A percentile compares a stretch with the other conserved stretches of the same genome.
These are phyloP conservation scores for Chaetomiaceae sp. DNA, from an alignment of 2,329 filamentous ascomycete genomes.

Conservation along the genomic window DNA sequence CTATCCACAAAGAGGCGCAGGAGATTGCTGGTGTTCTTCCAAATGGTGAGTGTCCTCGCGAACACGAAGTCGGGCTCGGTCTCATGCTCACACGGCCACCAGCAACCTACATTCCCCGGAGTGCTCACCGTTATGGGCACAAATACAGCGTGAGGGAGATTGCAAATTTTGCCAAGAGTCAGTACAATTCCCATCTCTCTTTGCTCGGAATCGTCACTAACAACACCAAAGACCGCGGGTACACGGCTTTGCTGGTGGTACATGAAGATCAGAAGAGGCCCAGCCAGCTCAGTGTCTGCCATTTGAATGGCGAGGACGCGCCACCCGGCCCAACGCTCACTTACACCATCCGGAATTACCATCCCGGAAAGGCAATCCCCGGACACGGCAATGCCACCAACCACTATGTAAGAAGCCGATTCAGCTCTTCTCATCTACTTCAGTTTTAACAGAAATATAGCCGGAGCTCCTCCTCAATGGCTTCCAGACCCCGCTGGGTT, in stretches of 20 bases:
- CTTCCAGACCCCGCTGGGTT: conserved; percentile 87
- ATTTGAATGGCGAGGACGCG: conserved; percentile 46
- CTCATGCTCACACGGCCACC: neutral
- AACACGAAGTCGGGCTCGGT: neutral
- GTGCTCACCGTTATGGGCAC: conserved; percentile 75
- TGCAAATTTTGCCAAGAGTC: conserved; percentile 68
- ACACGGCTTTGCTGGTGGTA: conserved; percentile 77
- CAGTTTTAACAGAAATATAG: conserved; percentile 18
- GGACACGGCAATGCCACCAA: conserved; percentile 86
- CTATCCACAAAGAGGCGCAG: conserved; percentile 76
- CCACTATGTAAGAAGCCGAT: conserved; percentile 62
- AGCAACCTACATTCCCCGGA: conserved; percentile 66
- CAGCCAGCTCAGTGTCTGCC: conserved; percentile 75
- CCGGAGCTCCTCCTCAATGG: conserved; percentile 68
- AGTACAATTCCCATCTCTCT: neutral
- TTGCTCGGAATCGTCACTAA: conserved; percentile 7
- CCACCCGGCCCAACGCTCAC: conserved; percentile 87
- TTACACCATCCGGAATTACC: conserved; percentile 85
- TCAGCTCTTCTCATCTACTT: conserved; percentile 63
- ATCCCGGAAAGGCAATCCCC: conserved; percentile 80
- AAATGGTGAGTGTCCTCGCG: conserved; percentile 57
- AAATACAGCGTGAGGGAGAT: conserved; percentile 94
- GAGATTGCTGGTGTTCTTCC: conserved; percentile 80
- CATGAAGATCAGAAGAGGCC: conserved; percentile 87
- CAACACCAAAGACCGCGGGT: conserved; percentile 55